Evolutionary conservation across 305 asterid genomes (phyloP).

Genomic region (Fraxinus velutina): DNA sequence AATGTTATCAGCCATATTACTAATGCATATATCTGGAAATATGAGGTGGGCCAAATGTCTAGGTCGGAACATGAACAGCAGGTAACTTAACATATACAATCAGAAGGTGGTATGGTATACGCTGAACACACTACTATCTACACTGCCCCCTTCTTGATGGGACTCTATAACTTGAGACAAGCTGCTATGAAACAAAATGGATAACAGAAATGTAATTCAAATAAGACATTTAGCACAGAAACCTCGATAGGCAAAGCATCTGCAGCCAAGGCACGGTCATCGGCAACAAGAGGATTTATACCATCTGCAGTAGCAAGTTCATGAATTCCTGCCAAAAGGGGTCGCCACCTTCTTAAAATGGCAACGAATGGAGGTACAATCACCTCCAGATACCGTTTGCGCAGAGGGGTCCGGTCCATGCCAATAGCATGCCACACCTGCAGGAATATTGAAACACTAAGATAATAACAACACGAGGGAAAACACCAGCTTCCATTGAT

Average conservation of each 20-base stretch:
- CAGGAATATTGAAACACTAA: slow-evolving; percentile 28
- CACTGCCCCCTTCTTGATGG: neutral
- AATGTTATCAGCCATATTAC: slow-evolving; percentile 21
- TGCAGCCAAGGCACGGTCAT: slow-evolving; percentile 95
- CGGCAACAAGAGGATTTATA: slow-evolving; percentile 84
- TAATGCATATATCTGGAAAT: neutral
- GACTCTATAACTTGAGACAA: slow-evolving; percentile 24
- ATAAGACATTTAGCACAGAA: slow-evolving; percentile 18
- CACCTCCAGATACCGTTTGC: slow-evolving; percentile 88
- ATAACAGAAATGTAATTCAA: slow-evolving; percentile 11
- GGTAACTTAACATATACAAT: neutral
- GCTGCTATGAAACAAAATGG: slow-evolving; percentile 13
- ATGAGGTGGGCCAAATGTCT: slow-evolving; percentile 3
- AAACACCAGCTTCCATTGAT: slow-evolving; percentile 9
- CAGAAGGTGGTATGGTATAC: slow-evolving; percentile 25
- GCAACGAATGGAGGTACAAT: slow-evolving; percentile 98
- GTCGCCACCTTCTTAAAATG: slow-evolving; percentile 93
- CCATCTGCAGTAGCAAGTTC: slow-evolving; percentile 94
- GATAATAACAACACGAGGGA: slow-evolving; percentile 27
- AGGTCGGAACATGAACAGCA: slow-evolving; percentile 5
- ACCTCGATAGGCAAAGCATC: slow-evolving; percentile 98
- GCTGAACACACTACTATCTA: neutral
- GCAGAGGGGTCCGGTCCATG: slow-evolving; percentile 72
- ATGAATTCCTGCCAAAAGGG: slow-evolving; percentile 95
- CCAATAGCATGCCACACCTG: slow-evolving; percentile 95